phyloP scores from a whole-genome alignment of 1,139 yeast species.

The Pichiaceae sp. region DNA sequence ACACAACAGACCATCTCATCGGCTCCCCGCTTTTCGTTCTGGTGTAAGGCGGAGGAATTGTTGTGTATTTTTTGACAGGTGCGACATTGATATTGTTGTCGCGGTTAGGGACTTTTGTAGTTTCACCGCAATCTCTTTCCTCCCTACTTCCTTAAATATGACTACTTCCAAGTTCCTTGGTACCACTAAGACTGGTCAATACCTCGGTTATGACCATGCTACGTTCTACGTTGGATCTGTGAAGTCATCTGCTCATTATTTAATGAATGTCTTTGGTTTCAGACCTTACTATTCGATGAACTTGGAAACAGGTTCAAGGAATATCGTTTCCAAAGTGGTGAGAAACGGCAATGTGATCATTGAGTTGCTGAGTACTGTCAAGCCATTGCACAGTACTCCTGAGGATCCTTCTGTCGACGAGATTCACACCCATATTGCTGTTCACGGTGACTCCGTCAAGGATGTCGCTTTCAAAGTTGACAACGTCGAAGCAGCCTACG shows the following conservation, averaged over 20 bases:
- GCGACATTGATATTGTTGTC: no score
- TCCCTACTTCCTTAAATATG: no score
- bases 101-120: no score
- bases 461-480: constrained; percentile 60
- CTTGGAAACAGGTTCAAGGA: constrained; percentile 57
- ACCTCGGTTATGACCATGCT: constrained; percentile 36
- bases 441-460: constrained; percentile 71
- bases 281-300: constrained; percentile 53
- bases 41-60: no score
- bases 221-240: constrained; percentile 64
- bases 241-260: constrained; percentile 49
- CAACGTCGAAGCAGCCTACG: constrained; percentile 36
- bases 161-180: not conserved
- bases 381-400: constrained; percentile 13
- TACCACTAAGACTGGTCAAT: not conserved
- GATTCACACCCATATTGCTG: constrained; percentile 38
- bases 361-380: constrained; percentile 34
- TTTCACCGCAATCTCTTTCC: no score
- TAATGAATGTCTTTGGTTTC: constrained; percentile 56
- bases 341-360: constrained; percentile 49
- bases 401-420: constrained; percentile 24
- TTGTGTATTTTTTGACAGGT: no score
- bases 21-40: no score
- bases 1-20: no score
- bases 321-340: constrained; percentile 52